These are phyloP conservation scores for Onygena corvina DNA, from an alignment of 2,329 filamentous ascomycete genomes.

Conservation along the genomic window DNA sequence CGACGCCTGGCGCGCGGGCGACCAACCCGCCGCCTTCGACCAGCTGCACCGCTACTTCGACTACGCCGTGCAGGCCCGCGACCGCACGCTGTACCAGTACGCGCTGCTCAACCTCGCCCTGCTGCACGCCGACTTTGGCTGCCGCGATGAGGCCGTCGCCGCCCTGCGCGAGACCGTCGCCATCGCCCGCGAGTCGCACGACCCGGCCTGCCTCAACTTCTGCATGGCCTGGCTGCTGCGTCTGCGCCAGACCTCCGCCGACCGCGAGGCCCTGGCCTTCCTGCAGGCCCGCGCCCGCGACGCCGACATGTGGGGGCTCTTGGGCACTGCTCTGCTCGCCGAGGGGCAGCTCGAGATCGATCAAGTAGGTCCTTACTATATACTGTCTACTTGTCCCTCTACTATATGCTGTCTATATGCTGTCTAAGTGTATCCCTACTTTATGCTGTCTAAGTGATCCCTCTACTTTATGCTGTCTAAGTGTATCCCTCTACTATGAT, in stretches of 20 bases:
- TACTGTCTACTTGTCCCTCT: too few relatives aligned
- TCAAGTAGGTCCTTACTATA: constrained; percentile 58
- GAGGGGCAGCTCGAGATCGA: constrained; percentile 71
- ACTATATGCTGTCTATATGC: not conserved
- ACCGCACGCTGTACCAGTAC: constrained; percentile 84
- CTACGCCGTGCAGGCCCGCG: constrained; percentile 77
- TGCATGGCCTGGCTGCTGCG: constrained; percentile 93
- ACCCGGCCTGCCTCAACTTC: constrained; percentile 87
- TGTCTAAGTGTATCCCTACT: constrained; percentile 45
- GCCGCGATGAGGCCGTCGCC: constrained; percentile 75
- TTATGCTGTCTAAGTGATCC: too few relatives aligned
- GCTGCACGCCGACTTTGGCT: constrained; percentile 89
- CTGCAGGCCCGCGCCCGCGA: constrained; percentile 79
- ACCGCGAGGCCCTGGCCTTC: constrained; percentile 70
- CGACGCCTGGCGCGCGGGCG: constrained; percentile 81
- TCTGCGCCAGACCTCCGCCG: constrained; percentile 76
- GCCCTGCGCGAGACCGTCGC: constrained; percentile 92
- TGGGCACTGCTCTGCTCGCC: constrained; percentile 70
- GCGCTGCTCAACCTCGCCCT: constrained; percentile 87
- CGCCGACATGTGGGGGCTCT: constrained; percentile 69
- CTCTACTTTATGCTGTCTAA: not conserved
- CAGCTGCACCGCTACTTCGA: constrained; percentile 91
- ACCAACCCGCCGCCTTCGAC: constrained; percentile 83
- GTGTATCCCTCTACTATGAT: not conserved
- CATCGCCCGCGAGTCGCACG: constrained; percentile 85